Evolutionary conservation across 2,329 filamentous ascomycete species (phyloP).

Genomic region (Fusarium coicis): DNA sequence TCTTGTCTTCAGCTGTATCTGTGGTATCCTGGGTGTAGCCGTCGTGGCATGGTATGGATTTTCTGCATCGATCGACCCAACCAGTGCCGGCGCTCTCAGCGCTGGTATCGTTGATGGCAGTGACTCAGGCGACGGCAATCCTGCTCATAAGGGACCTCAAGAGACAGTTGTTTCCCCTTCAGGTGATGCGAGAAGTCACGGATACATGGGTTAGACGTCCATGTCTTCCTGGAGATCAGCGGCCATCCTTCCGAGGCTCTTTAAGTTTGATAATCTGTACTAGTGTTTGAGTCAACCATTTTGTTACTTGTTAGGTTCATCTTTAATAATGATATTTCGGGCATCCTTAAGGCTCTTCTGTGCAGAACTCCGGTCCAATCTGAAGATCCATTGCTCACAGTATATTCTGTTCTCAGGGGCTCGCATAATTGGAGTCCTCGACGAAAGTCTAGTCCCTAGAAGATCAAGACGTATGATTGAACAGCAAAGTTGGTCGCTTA

Average conservation of each 20-base stretch:
- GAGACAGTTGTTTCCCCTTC: slow-evolving; percentile 18
- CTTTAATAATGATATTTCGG: neutral
- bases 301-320: neutral
- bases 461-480: neutral
- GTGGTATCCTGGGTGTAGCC: slow-evolving; percentile 74
- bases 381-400: neutral
- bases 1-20: slow-evolving; percentile 76
- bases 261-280: neutral
- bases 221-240: neutral
- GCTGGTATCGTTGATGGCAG: slow-evolving; percentile 31
- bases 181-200: slow-evolving; percentile 13
- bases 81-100: slow-evolving; percentile 25
- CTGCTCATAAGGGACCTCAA: slow-evolving; percentile 20
- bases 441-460: neutral
- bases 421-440: neutral
- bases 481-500: neutral
- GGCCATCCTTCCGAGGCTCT: neutral
- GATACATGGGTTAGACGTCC: neutral
- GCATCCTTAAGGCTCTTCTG: neutral
- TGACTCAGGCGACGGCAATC: slow-evolving; percentile 19
- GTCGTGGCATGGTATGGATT: slow-evolving; percentile 75
- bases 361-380: neutral
- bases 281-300: slow-evolving; percentile 20
- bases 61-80: slow-evolving; percentile 24
- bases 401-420: neutral